phyloP scores from a whole-genome alignment of 2,329 filamentous ascomycete species.

The Ascochyta lentis region DNA sequence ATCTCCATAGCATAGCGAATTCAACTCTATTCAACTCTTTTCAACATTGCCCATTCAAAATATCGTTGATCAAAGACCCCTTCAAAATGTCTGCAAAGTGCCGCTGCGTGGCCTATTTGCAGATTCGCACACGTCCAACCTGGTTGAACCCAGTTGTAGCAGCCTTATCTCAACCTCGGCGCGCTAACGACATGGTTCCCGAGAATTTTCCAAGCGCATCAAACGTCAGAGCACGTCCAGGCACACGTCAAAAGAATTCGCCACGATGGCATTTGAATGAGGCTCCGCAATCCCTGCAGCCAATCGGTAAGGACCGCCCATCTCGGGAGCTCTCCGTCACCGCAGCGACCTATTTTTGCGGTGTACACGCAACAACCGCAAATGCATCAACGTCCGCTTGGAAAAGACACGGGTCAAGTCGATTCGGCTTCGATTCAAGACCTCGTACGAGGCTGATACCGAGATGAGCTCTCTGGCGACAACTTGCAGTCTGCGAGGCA shows the following conservation, averaged over 20 bases:
- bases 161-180: slow-evolving; percentile 2
- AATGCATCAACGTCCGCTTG: not conserved
- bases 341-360: not conserved
- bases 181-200: slow-evolving; percentile 1
- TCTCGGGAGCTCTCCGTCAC: not conserved
- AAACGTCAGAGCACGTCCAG: slow-evolving; percentile 3
- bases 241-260: slow-evolving; percentile 2
- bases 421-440: not conserved
- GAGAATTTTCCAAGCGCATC: not conserved
- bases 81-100: no score
- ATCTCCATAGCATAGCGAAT: slow-evolving; percentile 14
- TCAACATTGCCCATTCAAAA: no score
- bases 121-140: not conserved
- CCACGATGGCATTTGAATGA: slow-evolving; percentile 5
- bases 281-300: slow-evolving; percentile 3
- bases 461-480: not conserved
- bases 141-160: not conserved
- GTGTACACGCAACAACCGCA: slow-evolving; percentile 1
- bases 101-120: no score
- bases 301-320: slow-evolving; percentile 8
- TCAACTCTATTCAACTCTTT: not conserved
- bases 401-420: no score
- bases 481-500: not conserved
- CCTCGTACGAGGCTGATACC: slow-evolving; percentile 12
- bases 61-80: no score